Evolutionary conservation across 352 stramenopile genomes (phyloP).

Genomic region (Globisporangium megalacanthum): DNA sequence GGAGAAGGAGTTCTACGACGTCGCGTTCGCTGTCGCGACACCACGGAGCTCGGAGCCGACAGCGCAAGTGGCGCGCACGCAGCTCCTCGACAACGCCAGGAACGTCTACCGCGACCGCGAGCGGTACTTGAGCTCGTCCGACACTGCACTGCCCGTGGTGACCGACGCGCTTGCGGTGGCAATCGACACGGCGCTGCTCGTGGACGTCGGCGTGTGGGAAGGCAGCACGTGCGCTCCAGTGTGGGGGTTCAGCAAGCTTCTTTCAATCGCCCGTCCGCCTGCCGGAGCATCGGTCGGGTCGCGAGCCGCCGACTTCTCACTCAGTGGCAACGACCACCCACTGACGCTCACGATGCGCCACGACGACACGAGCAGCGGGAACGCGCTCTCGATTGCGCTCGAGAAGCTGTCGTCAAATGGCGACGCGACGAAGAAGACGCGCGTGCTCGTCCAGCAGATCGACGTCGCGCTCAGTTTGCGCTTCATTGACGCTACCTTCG

Average conservation of each 20-base stretch:
- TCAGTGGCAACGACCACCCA: conserved; percentile 14
- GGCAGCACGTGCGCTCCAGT: conserved; percentile 33
- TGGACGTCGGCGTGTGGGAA: conserved; percentile 61
- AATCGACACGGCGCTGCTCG: conserved; percentile 32
- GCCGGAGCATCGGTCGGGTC: background rate
- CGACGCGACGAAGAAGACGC: conserved; percentile 3
- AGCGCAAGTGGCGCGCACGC: conserved; percentile 2
- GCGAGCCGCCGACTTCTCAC: conserved; percentile 17
- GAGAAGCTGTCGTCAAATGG: conserved; percentile 8
- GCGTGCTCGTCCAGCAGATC: conserved; percentile 35
- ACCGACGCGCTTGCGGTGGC: conserved; percentile 39
- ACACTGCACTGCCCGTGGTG: conserved; percentile 15
- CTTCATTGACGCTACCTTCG: conserved; percentile 52
- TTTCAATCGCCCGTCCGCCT: conserved; percentile 12
- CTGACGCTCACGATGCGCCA: conserved; percentile 18
- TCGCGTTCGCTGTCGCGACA: conserved; percentile 20
- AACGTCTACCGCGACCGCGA: conserved; percentile 32
- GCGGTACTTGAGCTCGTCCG: conserved; percentile 21
- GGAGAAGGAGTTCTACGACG: conserved; percentile 46
- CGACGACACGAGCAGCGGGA: conserved; percentile 23
- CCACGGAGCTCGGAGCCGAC: background rate
- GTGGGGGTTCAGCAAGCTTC: conserved; percentile 35
- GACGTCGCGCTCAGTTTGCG: conserved; percentile 28
- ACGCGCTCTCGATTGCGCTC: conserved; percentile 20
- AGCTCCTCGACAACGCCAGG: conserved; percentile 30